These are phyloP conservation scores for Epichloe sibirici DNA, from an alignment of 2,329 filamentous ascomycete genomes.

Conservation along the genomic window DNA sequence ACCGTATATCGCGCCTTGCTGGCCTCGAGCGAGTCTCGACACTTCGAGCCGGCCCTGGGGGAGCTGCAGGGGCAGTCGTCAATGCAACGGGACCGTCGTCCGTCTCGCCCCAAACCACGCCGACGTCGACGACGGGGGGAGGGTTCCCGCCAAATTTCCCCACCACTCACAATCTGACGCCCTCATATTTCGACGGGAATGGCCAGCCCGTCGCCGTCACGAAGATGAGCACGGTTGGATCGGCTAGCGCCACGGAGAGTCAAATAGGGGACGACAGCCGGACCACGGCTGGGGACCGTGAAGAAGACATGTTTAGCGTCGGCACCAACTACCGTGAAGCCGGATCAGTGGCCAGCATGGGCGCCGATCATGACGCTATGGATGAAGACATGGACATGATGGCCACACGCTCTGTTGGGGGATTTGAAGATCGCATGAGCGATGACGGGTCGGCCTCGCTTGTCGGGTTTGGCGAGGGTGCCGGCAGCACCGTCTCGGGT, in stretches of 20 bases:
- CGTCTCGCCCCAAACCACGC: slow-evolving; percentile 36
- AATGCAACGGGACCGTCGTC: slow-evolving; percentile 18
- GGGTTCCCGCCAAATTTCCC: slow-evolving; percentile 28
- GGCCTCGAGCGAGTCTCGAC: slow-evolving; percentile 82
- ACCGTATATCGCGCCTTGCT: slow-evolving; percentile 87
- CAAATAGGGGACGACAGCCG: slow-evolving; percentile 42
- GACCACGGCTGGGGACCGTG: slow-evolving; percentile 41
- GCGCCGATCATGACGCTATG: slow-evolving; percentile 32
- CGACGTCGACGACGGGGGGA: slow-evolving; percentile 31
- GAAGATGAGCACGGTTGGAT: slow-evolving; percentile 84
- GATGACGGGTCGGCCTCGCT: slow-evolving; percentile 75
- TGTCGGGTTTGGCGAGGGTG: slow-evolving; percentile 87
- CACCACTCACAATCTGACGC: slow-evolving; percentile 31
- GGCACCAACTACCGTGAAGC: slow-evolving; percentile 48
- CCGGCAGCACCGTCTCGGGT: slow-evolving; percentile 71
- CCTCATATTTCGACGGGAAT: slow-evolving; percentile 71
- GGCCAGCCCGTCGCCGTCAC: slow-evolving; percentile 55
- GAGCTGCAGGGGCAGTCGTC: slow-evolving; percentile 15
- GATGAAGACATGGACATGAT: slow-evolving; percentile 39
- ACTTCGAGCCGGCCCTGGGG: slow-evolving; percentile 42
- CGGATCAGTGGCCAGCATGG: slow-evolving; percentile 45
- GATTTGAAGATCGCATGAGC: slow-evolving; percentile 61
- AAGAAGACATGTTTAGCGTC: slow-evolving; percentile 61
- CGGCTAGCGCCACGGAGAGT: slow-evolving; percentile 76
- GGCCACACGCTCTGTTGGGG: slow-evolving; percentile 34